Evolutionary conservation across 2,329 filamentous ascomycete genomes (phyloP), one percentile per base, ranked within the genome.

Genomic region (Pleoardoris graminearum): DNA sequence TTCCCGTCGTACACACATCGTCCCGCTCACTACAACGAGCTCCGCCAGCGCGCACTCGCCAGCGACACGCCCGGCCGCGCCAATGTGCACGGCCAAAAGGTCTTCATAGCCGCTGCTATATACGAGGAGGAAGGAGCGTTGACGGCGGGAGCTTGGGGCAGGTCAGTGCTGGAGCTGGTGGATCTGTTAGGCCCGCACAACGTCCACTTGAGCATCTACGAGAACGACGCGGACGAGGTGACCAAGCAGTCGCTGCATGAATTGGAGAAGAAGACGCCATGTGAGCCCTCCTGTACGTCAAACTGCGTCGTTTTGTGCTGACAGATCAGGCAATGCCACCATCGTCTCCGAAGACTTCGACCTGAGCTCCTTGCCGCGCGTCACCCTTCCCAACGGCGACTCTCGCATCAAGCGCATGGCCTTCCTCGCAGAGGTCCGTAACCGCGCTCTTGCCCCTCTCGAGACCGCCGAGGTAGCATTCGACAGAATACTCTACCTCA

Each of bases 61-160:
- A 59, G 58, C 17, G 51, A 54, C 27, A 27, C 55, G 32, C 65
- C 69, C 7, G 75, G 75, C 3, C 67, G 80, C 41, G 82, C 76
- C 7, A 85, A 85, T 57, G 63, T 76, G 1, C 71, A 76, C 48
- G 77, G 82, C 44, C 85, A 90, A 68, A 87, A 85, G 62, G 76
- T 91, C n/a, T 91, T 88, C 65, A 88, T 91, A 46, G 85, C 85
- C 1, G 83, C 87, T 14, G 89, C 85, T 62, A 78, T 91, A 48
- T 87, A 88, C 60, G 87, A 91, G 62, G 76, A 78, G 17, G 76
- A 77, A 6, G 86, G 85, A 1, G 74, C 79, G 2, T 74, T 91
- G 17, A 81, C 86, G 0, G 74, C 77, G 6, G 87, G 87, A 1
- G 74, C 77, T 23, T 91, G 88, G 88, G 87, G 85, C 0, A 68